phyloP scores from a whole-genome alignment of 371 early-diverging fungal genomes.

The Zychaea mexicana region DNA sequence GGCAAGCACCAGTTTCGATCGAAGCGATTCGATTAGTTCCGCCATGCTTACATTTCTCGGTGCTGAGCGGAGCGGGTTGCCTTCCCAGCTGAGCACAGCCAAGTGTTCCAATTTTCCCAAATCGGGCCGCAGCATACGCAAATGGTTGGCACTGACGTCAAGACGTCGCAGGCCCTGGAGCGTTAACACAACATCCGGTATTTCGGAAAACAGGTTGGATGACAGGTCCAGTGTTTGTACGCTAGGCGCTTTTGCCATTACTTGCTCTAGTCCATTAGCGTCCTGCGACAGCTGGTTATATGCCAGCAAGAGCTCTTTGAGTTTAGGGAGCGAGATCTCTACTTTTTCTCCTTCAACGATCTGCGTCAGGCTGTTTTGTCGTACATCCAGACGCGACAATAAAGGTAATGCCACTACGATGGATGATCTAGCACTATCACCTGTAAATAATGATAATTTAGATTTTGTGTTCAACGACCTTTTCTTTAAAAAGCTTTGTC shows the following conservation, averaged over 20 bases:
- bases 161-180: slow-evolving; percentile 51
- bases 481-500: background rate
- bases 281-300: slow-evolving; percentile 43
- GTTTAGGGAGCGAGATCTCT: slow-evolving; percentile 40
- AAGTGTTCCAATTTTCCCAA: slow-evolving; percentile 56
- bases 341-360: slow-evolving; percentile 20
- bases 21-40: slow-evolving; percentile 52
- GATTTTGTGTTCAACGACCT: slow-evolving; percentile 1
- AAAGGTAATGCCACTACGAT: slow-evolving; percentile 24
- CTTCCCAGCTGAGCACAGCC: slow-evolving; percentile 54
- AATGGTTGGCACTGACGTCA: slow-evolving; percentile 65
- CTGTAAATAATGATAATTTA: slow-evolving; percentile 15
- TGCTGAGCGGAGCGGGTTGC: slow-evolving; percentile 57
- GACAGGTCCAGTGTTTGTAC: slow-evolving; percentile 69
- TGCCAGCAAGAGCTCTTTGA: slow-evolving; percentile 60
- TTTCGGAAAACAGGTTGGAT: slow-evolving; percentile 55
- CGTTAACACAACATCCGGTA: slow-evolving; percentile 54
- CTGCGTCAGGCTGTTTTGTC: slow-evolving; percentile 46
- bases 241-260: slow-evolving; percentile 24
- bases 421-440: background rate
- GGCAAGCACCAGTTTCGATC: slow-evolving; percentile 18
- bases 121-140: slow-evolving; percentile 54
- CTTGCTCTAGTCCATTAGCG: slow-evolving; percentile 15
- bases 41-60: slow-evolving; percentile 49
- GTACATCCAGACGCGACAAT: slow-evolving; percentile 61